Evolutionary conservation across 768 basidiomycete genomes (phyloP).

Genomic region (Hemileccinum rubropunctum): DNA sequence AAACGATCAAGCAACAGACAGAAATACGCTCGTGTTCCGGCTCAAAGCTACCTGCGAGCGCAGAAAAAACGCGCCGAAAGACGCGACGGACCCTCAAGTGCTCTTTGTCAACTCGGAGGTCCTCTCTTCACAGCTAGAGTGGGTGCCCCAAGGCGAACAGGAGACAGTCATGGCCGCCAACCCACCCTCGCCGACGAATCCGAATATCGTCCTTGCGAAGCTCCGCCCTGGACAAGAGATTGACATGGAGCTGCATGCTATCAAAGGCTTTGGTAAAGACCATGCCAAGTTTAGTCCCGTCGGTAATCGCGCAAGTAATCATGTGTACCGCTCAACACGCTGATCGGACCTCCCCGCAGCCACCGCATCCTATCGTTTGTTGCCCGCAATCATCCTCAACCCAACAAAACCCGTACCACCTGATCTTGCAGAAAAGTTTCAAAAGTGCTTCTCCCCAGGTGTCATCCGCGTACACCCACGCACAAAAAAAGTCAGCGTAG

Average conservation of each 20-base stretch:
- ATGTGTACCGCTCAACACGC: neutral
- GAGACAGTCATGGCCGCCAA: slow-evolving; percentile 48
- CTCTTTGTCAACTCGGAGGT: slow-evolving; percentile 74
- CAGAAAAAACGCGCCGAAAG: slow-evolving; percentile 51
- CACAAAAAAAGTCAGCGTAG: slow-evolving; percentile 60
- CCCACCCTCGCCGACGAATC: slow-evolving; percentile 66
- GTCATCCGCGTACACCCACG: slow-evolving; percentile 63
- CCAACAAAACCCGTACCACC: slow-evolving; percentile 74
- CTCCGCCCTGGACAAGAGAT: slow-evolving; percentile 88
- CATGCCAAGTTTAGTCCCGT: slow-evolving; percentile 98
- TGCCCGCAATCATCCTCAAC: slow-evolving; percentile 75
- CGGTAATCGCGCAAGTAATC: slow-evolving; percentile 45
- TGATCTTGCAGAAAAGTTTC: slow-evolving; percentile 77
- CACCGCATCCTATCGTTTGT: slow-evolving; percentile 91
- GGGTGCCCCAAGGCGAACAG: slow-evolving; percentile 86
- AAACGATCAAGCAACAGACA: slow-evolving; percentile 73
- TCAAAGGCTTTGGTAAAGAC: slow-evolving; percentile 90
- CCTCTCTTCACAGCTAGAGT: slow-evolving; percentile 63
- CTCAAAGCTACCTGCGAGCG: slow-evolving; percentile 67
- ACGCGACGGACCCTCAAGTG: slow-evolving; percentile 51
- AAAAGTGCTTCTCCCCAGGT: slow-evolving; percentile 82
- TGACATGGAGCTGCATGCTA: slow-evolving; percentile 82
- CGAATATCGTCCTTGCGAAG: slow-evolving; percentile 87
- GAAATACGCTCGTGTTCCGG: slow-evolving; percentile 88
- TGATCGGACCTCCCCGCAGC: slow-evolving; percentile 46